A percentile compares a stretch with the other conserved stretches of the same genome.
Evolutionary conservation across 2,329 filamentous ascomycete species (phyloP).

Genomic region (Fusarium temperatum): DNA sequence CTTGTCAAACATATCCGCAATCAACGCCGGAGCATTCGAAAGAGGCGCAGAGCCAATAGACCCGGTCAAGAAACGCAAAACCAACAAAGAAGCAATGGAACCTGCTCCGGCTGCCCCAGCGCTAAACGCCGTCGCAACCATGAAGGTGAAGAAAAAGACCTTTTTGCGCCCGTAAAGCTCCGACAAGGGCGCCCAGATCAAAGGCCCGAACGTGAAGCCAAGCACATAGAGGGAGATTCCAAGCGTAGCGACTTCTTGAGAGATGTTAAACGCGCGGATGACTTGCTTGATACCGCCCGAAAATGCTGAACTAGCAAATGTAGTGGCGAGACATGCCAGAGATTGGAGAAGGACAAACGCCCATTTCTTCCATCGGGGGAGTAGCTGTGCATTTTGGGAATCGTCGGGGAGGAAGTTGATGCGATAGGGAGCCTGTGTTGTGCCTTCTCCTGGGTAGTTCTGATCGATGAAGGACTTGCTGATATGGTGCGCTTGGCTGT

Average conservation of each 20-base stretch:
- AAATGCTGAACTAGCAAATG: constrained; percentile 75
- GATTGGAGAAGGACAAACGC: constrained; percentile 61
- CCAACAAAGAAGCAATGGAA: constrained; percentile 61
- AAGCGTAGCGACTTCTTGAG: constrained; percentile 62
- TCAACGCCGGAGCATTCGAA: neutral
- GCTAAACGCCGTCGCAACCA: constrained; percentile 67
- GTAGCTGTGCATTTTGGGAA: constrained; percentile 70
- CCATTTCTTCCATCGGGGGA: constrained; percentile 68
- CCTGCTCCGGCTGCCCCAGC: constrained; percentile 65
- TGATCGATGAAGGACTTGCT: neutral
- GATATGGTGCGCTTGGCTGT: neutral
- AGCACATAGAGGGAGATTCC: constrained; percentile 72
- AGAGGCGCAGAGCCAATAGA: constrained; percentile 2
- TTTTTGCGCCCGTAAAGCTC: constrained; percentile 69
- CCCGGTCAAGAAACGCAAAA: neutral
- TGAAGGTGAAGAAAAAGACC: constrained; percentile 66
- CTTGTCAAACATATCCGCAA: constrained; percentile 49
- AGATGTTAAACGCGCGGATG: constrained; percentile 62
- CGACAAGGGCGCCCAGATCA: constrained; percentile 72
- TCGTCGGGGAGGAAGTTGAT: constrained; percentile 75
- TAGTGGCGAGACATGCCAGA: constrained; percentile 71
- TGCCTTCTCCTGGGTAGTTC: constrained; percentile 67
- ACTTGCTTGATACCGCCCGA: constrained; percentile 65
- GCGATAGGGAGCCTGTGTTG: constrained; percentile 70
- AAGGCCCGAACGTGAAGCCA: constrained; percentile 67